These are phyloP conservation scores for Cyanidiococcus yangmingshanensis DNA, from an alignment of 23 red algal species.

Conservation along the genomic window DNA sequence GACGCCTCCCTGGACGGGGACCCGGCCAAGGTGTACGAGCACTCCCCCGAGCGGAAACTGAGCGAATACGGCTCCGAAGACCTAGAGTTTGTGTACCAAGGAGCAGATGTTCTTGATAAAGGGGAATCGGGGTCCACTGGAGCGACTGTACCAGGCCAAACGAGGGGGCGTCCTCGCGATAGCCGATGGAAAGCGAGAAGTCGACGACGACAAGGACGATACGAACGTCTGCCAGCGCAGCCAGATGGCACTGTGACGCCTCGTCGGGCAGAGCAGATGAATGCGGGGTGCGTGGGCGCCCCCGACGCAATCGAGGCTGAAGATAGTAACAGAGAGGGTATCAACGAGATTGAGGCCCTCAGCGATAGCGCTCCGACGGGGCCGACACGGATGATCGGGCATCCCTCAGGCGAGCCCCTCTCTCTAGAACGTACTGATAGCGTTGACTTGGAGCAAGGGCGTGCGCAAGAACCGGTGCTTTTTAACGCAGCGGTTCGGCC, in stretches of 20 bases:
- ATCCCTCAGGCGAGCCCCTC: not conserved
- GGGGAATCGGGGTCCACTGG: not conserved
- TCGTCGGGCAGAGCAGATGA: not conserved
- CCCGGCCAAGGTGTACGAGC: no score
- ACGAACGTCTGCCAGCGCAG: not conserved
- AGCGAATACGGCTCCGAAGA: not conserved
- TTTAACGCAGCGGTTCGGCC: slow-evolving; percentile 12
- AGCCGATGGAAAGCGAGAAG: not conserved
- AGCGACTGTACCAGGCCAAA: not conserved
- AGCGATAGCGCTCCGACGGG: not conserved
- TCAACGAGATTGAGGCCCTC: not conserved
- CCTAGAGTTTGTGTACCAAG: not conserved
- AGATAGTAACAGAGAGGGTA: no score
- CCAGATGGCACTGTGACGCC: not conserved
- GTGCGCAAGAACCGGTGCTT: not conserved
- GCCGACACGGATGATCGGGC: not conserved
- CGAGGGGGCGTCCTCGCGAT: not conserved
- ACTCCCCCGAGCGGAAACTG: no score
- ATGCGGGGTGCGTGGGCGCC: no score
- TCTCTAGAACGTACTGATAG: not conserved
- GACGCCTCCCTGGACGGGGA: no score
- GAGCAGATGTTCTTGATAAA: no score
- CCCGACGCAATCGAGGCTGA: no score
- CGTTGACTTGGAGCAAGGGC: not conserved
- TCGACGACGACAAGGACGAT: not conserved